These are phyloP conservation scores for Lyophyllum atratum DNA, from an alignment of 768 basidiomycete species.

Conservation along the genomic window DNA sequence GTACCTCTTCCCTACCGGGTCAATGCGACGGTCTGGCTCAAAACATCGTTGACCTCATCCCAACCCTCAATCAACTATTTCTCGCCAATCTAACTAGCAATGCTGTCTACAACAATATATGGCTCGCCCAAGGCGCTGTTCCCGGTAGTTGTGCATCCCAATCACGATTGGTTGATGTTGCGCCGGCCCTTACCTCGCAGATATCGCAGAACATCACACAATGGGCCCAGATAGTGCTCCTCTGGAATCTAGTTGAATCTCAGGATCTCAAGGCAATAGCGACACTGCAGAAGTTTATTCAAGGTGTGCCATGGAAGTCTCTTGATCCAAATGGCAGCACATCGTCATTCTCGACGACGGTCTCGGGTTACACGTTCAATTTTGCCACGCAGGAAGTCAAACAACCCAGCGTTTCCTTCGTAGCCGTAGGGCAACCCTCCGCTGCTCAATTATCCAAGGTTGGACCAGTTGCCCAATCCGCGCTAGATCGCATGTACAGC, in stretches of 20 bases:
- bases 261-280: conserved; percentile 41
- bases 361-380: conserved; percentile 58
- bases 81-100: conserved; percentile 43
- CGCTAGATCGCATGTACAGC: conserved; percentile 61
- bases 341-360: conserved; percentile 39
- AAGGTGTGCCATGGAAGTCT: conserved; percentile 48
- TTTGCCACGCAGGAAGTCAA: conserved; percentile 57
- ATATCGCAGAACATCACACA: conserved; percentile 49
- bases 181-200: conserved; percentile 39
- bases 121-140: conserved; percentile 47
- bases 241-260: conserved; percentile 61
- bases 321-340: conserved; percentile 41
- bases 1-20: conserved; percentile 44
- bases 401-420: conserved; percentile 46
- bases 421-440: conserved; percentile 45
- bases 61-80: conserved; percentile 50
- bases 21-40: conserved; percentile 57
- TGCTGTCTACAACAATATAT: conserved; percentile 50
- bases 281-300: conserved; percentile 48
- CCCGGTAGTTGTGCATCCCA: conserved; percentile 52
- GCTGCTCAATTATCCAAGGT: conserved; percentile 46
- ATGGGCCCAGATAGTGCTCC: conserved; percentile 60
- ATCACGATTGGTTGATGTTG: conserved; percentile 55
- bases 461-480: conserved; percentile 33
- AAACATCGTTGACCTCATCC: conserved; percentile 49